Base-by-base conservation (phyloP, 2,329 filamentous ascomycete species). In the Pestalotiopsis sp. region DNA sequence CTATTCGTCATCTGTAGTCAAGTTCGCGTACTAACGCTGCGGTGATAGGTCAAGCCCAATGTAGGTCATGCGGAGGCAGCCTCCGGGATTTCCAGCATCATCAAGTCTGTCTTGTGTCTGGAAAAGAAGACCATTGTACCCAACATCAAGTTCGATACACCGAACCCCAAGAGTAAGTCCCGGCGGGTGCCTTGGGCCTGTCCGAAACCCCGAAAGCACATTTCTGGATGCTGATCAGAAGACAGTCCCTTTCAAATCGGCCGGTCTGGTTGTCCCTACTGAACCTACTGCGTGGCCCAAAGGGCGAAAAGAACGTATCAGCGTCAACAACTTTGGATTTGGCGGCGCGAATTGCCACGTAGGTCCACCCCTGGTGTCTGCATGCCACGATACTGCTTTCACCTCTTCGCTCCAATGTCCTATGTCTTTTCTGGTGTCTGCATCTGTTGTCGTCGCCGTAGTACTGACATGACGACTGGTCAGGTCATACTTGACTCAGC, bases 151-250 rank as follows among this genome's bases (percentile, higher is more conserved):
- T 78, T 82, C 64, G 70, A 78, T 6, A 69, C 67, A 11, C 63
- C 78, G 1, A 81, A 78, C 64, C 76, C 76, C 0, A 67, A 57
- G 45, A 66, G 64, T 66, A 58, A 57, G 64, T 52, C n/a, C n/a
- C 41, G 14, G 85, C 86, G 71, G 80, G 78, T 0, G 82, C 83
- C 0, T 78, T 80, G 1, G 85, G 83, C 0, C 65, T 52, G 45
- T 52, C 17, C 45, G 45, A 52, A 52, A 20, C 23, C 20, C 39
- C 65, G 1, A 62, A 81, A 3, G 36, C 45, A 52, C 45, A 52
- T 11, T 20, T 52, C 45, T 52, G 63, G 23, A 59, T 4, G 72
- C 74, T 1, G 74, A 71, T 23, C 73, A 71, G 23, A 56, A 52
- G 45, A 63, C 3, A 23, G 36, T 25, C 17, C 61, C 64, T 7